Evolutionary conservation across 257 asterid species (phyloP).

Genomic region (Solanum peruvianum): DNA sequence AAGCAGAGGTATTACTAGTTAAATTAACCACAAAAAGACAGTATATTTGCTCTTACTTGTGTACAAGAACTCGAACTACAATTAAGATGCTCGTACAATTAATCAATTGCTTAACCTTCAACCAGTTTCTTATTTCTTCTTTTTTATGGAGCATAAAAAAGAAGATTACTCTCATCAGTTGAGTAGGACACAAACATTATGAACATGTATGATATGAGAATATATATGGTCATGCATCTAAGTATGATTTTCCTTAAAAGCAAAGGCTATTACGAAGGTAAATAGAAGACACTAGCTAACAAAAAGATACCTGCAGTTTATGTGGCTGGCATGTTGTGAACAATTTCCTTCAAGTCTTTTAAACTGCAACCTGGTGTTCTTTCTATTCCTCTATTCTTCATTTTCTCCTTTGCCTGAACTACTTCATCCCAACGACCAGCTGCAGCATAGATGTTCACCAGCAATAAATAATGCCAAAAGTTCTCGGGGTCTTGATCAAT

Average conservation of each 20-base stretch:
- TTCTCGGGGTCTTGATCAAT: slow-evolving; percentile 53
- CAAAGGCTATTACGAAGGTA: not conserved
- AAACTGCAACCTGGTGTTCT: slow-evolving; percentile 39
- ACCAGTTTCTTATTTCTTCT: not conserved
- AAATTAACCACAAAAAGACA: not conserved
- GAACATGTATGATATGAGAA: not conserved
- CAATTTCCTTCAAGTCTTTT: slow-evolving; percentile 47
- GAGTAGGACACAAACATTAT: not conserved
- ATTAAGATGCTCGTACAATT: not conserved
- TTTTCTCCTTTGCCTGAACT: slow-evolving; percentile 29
- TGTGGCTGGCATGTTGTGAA: slow-evolving; percentile 11
- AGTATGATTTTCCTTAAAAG: not conserved
- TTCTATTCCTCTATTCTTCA: slow-evolving; percentile 44
- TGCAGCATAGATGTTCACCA: slow-evolving; percentile 53
- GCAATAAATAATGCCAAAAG: slow-evolving; percentile 32
- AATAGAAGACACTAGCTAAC: not conserved
- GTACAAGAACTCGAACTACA: not conserved
- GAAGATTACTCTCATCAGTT: not conserved
- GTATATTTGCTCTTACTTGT: not conserved
- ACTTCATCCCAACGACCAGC: slow-evolving; percentile 70
- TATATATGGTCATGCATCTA: not conserved
- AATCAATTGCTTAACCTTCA: not conserved
- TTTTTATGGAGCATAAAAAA: not conserved
- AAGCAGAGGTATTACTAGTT: not conserved
- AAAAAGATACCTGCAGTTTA: not conserved